Evolutionary conservation across 768 basidiomycete genomes (phyloP).

Genomic region (Strobilomyces echinocephalus): DNA sequence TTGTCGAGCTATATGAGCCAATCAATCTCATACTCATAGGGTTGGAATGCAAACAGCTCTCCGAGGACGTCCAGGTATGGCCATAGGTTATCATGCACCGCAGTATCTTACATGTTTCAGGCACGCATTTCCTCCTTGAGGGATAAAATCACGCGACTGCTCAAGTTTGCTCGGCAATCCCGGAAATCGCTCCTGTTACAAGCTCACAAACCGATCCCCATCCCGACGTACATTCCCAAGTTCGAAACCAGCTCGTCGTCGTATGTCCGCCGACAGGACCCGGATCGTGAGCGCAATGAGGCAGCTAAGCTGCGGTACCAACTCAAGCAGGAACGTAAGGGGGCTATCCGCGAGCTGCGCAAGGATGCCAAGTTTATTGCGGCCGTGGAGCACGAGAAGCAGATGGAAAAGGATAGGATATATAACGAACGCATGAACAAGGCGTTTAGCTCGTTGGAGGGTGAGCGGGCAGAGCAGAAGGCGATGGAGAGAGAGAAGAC

Average conservation of each 20-base stretch:
- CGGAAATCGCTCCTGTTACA: slow-evolving; percentile 82
- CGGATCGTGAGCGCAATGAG: slow-evolving; percentile 87
- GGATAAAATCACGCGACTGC: slow-evolving; percentile 53
- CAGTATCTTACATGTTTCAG: slow-evolving; percentile 34
- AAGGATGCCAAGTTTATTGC: slow-evolving; percentile 96
- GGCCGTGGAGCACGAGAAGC: slow-evolving; percentile 76
- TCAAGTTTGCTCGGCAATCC: slow-evolving; percentile 67
- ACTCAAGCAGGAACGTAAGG: slow-evolving; percentile 94
- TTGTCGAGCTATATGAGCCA: slow-evolving; percentile 81
- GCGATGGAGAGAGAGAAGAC: slow-evolving; percentile 79
- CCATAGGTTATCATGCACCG: not conserved
- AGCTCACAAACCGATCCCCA: slow-evolving; percentile 93
- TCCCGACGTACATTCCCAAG: slow-evolving; percentile 88
- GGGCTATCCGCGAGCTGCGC: slow-evolving; percentile 91
- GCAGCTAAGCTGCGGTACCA: slow-evolving; percentile 79
- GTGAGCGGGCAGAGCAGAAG: slow-evolving; percentile 94
- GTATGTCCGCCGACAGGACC: slow-evolving; percentile 78
- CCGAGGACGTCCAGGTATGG: slow-evolving; percentile 52
- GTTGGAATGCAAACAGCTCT: slow-evolving; percentile 43
- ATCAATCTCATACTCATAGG: slow-evolving; percentile 52
- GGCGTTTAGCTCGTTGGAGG: slow-evolving; percentile 70
- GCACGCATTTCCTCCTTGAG: slow-evolving; percentile 39
- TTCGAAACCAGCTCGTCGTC: slow-evolving; percentile 77
- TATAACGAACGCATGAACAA: slow-evolving; percentile 84
- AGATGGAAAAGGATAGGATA: slow-evolving; percentile 74